Evolutionary conservation across 345 rosid species (phyloP), one percentile per base, ranked within the genome.

Genomic region (Euphorbia tirucalli): DNA sequence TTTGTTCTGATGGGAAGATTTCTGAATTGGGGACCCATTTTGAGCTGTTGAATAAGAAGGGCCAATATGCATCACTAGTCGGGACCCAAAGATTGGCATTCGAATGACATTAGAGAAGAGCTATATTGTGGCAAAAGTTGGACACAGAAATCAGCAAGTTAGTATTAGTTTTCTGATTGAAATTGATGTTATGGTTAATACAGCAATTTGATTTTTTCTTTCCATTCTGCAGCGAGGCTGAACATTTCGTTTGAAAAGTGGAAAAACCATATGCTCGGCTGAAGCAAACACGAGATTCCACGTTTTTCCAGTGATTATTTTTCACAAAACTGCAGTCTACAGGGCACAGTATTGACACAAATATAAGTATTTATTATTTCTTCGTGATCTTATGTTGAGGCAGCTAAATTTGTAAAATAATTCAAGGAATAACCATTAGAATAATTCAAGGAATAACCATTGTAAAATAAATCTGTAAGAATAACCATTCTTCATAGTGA

Each of bases 11-110:
- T 71, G 93, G 97, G 48, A 83, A 74, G 81, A 75, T 92, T 71
- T 84, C 85, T 19, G 98, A 90, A 80, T 87, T 94, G 65, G 97
- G 98, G 35, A 90, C 96, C 27, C 97, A 94, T 78, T 80, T 74
- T 0, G 89, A 90, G 84, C 76, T 94, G 79, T 65, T 94, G 57
- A 85, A 83, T 7, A 86, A 69, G 78, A 89, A 85, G 71, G 97
- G 96, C 68, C 87, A 86, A 64, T 94, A 92, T 73, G 96, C 96
- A 76, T 83, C 91, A 43, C 83, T 94, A 43, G 97, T 92, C 59
- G 93, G 83, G 80, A 94, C 87, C 49, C 98, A 90, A 75, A 87
- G 98, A 74, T 90, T 92, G 76, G 96, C 97, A 65, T 94, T 94
- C 60, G 97, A 94, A 77, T 93, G 81, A 81, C 31, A 19, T 27